A percentile compares a stretch with the other conserved stretches of the same genome.
These are phyloP conservation scores for Cladobotryum mycophilum DNA, from an alignment of 2,329 filamentous ascomycete genomes.

Conservation along the genomic window DNA sequence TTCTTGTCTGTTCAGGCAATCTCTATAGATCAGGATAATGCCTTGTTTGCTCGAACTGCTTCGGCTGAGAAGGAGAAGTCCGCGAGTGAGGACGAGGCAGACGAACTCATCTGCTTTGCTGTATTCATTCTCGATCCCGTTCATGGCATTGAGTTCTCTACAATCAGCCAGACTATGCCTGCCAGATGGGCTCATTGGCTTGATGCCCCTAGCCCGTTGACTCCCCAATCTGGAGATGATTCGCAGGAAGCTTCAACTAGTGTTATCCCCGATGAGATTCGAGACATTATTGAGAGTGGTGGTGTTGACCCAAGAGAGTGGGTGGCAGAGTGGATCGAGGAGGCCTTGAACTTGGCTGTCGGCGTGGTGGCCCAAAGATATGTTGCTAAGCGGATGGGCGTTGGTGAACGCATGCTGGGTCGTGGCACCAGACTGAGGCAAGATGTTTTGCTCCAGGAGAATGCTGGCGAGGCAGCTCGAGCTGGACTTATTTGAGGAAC, in stretches of 20 bases:
- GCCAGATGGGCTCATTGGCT: constrained; percentile 87
- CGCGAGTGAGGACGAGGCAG: constrained; percentile 44
- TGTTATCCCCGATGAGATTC: constrained; percentile 70
- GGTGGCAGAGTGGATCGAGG: constrained; percentile 97
- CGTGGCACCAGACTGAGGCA: constrained; percentile 57
- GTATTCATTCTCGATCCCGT: constrained; percentile 81
- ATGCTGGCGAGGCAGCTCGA: constrained; percentile 53
- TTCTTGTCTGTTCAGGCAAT: constrained; percentile 95
- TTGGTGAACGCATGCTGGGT: constrained; percentile 69
- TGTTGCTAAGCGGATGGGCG: constrained; percentile 90
- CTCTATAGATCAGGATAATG: constrained; percentile 53
- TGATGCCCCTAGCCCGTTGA: constrained; percentile 61
- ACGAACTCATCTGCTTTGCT: constrained; percentile 64
- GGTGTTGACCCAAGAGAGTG: constrained; percentile 90
- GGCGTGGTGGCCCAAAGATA: constrained; percentile 91
- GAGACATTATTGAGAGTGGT: constrained; percentile 69
- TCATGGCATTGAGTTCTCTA: constrained; percentile 80
- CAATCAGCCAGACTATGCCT: constrained; percentile 77
- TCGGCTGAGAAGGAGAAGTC: constrained; percentile 48
- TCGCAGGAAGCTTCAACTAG: constrained; percentile 31
- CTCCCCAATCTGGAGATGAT: constrained; percentile 47
- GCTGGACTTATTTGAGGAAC: constrained; percentile 44
- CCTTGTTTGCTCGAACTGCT: constrained; percentile 60
- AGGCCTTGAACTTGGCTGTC: constrained; percentile 68
- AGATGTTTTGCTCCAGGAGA: constrained; percentile 46